phyloP scores from a whole-genome alignment of 2,329 filamentous ascomycete genomes.

The Penicillium hordei region DNA sequence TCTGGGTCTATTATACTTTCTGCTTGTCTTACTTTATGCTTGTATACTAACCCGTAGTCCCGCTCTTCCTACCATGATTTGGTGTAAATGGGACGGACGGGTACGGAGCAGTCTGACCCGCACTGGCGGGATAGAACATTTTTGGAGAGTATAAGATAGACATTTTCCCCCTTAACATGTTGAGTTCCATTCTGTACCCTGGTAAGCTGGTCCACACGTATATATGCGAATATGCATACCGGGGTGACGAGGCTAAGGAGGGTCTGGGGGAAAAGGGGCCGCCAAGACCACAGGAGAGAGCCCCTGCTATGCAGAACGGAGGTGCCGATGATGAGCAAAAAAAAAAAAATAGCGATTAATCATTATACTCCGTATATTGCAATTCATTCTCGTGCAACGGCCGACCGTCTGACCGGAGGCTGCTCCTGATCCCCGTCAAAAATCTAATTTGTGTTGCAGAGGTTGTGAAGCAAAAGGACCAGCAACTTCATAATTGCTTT shows the following conservation, averaged over 20 bases:
- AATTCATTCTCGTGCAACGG: background rate
- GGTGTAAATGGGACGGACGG: background rate
- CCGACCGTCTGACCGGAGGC: background rate
- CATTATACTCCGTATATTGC: background rate
- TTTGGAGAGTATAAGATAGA: background rate
- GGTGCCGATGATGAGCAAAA: background rate
- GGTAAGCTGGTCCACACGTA: background rate
- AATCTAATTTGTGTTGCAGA: background rate
- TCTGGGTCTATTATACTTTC: background rate
- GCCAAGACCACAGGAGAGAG: background rate
- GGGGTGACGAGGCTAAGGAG: background rate
- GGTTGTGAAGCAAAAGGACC: background rate
- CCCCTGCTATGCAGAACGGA: slow-evolving; percentile 5
- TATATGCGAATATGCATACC: background rate
- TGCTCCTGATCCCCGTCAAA: background rate
- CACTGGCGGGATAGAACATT: background rate
- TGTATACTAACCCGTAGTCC: background rate
- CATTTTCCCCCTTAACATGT: background rate
- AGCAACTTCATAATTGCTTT: background rate
- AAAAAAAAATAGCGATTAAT: background rate
- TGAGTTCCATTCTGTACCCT: background rate
- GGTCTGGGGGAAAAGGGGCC: slow-evolving; percentile 1
- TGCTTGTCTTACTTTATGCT: background rate
- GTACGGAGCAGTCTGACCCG: background rate
- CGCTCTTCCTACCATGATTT: background rate